Percentiles rank a stretch among this genome's conserved stretches.
Conservation (phyloP, 306 rosid species). For the Quercus parvula region DNA sequence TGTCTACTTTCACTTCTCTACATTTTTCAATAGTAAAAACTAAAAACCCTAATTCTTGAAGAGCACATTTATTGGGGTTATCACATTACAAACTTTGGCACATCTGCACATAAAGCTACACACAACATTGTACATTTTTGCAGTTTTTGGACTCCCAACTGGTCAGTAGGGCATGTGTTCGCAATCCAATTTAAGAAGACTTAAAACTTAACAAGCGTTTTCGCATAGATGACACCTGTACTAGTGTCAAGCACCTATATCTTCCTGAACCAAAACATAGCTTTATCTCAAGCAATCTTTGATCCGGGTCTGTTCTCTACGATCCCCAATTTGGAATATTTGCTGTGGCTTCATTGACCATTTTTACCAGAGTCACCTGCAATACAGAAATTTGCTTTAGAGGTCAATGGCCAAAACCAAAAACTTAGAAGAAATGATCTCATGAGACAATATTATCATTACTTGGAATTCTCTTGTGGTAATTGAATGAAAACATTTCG, state of each 20-base stretch:
- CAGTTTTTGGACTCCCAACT: neutral
- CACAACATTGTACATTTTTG: neutral
- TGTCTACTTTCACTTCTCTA: no score
- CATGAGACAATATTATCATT: neutral
- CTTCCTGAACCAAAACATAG: neutral
- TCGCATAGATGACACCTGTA: conserved; percentile 2
- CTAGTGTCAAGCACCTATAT: neutral
- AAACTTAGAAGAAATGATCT: neutral
- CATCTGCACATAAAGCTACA: neutral
- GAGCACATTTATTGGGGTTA: no score
- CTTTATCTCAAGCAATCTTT: neutral
- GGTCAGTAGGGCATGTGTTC: neutral
- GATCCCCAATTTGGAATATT: conserved; percentile 82
- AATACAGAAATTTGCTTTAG: neutral
- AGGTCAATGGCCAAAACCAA: neutral
- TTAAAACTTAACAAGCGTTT: neutral
- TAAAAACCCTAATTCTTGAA: no score
- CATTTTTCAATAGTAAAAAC: no score
- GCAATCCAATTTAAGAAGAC: neutral
- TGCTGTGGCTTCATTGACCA: conserved; percentile 88
- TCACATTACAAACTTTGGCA: neutral
- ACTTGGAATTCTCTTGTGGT: neutral
- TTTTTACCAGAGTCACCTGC: conserved; percentile 88
- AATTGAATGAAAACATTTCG: neutral
- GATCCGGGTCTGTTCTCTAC: conserved; percentile 12